Evolutionary conservation across 768 basidiomycete genomes (phyloP), one percentile per base, ranked within the genome.

Genomic region (Suillus discolor): DNA sequence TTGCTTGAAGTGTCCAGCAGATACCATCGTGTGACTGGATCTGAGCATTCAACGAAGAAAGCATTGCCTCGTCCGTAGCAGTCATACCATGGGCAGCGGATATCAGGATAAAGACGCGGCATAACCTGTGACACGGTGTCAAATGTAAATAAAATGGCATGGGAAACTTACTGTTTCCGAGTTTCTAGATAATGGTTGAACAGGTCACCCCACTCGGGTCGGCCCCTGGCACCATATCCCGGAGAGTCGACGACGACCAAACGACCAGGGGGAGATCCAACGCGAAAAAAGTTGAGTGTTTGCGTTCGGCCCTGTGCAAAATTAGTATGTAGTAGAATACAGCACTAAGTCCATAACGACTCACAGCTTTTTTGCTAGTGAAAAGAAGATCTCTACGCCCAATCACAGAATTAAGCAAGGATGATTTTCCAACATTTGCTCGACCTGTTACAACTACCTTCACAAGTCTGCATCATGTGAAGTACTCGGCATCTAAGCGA

Each of bases 351-450:
- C 31, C 15, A 8, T 39, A 42, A 9, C 11, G 23, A 81, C 88
- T 61, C 41, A 92, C 92, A 45, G 91, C 85, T 72, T 88, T 90
- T 67, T 87, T 89, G 74, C 90, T 91, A 0, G 87, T 88, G 45
- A 83, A 80, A 18, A 90, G 73, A 38, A 93, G 75, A 47, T 80
- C 78, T 62, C 74, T 87, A 41, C 89, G 79, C 2, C 85, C 85
- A 5, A 92, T 71, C 5, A 93, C 83, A 15, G 87, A 84, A 68
- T 93, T 93, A 11, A 93, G 81, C 38, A 93, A 75, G 4, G 88
- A 84, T 1, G 91, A 92, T 74, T 93, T 93, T 34, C 92, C 92
- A 28, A 82, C 87, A 71, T 93, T 93, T 3, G 92, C 91, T 66
- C 92, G 87, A 23, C 92, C 92, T 90, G 65, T 23, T 53, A 62